Conservation (phyloP, 495 filamentous ascomycete species). For the Aspergillus sclerotiicarbonarius region DNA sequence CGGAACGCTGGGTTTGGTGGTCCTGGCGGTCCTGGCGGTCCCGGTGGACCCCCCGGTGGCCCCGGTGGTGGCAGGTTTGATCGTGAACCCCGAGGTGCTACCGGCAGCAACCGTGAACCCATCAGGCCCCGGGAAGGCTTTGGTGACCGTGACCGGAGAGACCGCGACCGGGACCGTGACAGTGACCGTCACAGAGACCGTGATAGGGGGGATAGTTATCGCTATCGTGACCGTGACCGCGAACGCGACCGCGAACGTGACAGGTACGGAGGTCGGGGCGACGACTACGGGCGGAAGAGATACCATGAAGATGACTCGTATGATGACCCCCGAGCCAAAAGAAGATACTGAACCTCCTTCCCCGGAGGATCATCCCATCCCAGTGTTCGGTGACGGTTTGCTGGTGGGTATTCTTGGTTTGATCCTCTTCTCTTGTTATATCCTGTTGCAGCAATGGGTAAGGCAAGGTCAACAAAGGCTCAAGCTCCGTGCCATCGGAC, state of each 20-base stretch:
- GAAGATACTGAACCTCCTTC: constrained; percentile 62
- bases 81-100: constrained; percentile 44
- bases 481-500: background rate
- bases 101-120: constrained; percentile 55
- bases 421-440: constrained; percentile 39
- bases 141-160: constrained; percentile 54
- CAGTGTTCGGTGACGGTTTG: constrained; percentile 35
- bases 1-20: constrained; percentile 47
- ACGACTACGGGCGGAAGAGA: constrained; percentile 58
- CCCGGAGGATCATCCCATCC: constrained; percentile 16
- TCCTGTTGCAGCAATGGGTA: constrained; percentile 55
- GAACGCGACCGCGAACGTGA: constrained; percentile 53
- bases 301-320: constrained; percentile 58
- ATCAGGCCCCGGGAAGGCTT: constrained; percentile 49
- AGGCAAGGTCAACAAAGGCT: constrained; percentile 32
- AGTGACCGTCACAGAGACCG: constrained; percentile 55
- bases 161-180: constrained; percentile 60
- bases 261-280: constrained; percentile 57
- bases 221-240: constrained; percentile 53
- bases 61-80: constrained; percentile 38
- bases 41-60: background rate
- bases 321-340: constrained; percentile 75
- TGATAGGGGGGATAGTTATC: constrained; percentile 41
- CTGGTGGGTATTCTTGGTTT: constrained; percentile 50
- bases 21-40: constrained; percentile 4